phyloP scores from a whole-genome alignment of 495 filamentous ascomycete genomes.

The Margaritispora aquatica region DNA sequence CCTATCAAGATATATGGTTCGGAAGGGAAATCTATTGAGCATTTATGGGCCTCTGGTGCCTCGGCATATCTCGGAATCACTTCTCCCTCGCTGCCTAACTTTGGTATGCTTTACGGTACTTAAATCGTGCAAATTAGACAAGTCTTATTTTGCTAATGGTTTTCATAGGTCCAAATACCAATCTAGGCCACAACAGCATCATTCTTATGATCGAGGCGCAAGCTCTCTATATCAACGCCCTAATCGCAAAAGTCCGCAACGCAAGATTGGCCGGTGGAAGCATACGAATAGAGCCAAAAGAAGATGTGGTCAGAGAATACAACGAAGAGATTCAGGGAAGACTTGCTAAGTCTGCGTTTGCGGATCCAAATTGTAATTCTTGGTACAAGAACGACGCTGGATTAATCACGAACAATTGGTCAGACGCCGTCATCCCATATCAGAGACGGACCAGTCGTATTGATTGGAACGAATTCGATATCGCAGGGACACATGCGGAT shows the following conservation, averaged over 20 bases:
- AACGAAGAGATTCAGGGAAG: slow-evolving; percentile 40
- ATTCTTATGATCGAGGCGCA: slow-evolving; percentile 58
- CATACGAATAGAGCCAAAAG: slow-evolving; percentile 34
- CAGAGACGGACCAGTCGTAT: slow-evolving; percentile 38
- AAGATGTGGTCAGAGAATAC: slow-evolving; percentile 31
- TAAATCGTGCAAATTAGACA: not conserved
- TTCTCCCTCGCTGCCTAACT: slow-evolving; percentile 47
- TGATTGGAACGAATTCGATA: slow-evolving; percentile 42
- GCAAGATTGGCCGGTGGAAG: slow-evolving; percentile 31
- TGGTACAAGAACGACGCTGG: slow-evolving; percentile 53
- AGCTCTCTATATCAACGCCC: slow-evolving; percentile 41
- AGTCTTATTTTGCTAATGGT: not conserved
- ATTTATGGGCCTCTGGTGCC: slow-evolving; percentile 44
- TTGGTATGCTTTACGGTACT: slow-evolving; percentile 49
- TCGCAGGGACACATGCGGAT: slow-evolving; percentile 31
- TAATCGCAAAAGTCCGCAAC: slow-evolving; percentile 33
- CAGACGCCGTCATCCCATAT: slow-evolving; percentile 42
- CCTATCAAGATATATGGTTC: slow-evolving; percentile 45
- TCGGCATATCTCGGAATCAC: slow-evolving; percentile 41
- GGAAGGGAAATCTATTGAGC: slow-evolving; percentile 32
- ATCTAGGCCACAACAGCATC: slow-evolving; percentile 47
- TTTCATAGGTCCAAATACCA: slow-evolving; percentile 43
- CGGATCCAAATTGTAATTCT: slow-evolving; percentile 45
- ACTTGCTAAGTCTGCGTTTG: slow-evolving; percentile 39
- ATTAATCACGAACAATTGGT: slow-evolving; percentile 52